phyloP scores from a whole-genome alignment of 441 rosid species.

The Erodium chrysanthum region DNA sequence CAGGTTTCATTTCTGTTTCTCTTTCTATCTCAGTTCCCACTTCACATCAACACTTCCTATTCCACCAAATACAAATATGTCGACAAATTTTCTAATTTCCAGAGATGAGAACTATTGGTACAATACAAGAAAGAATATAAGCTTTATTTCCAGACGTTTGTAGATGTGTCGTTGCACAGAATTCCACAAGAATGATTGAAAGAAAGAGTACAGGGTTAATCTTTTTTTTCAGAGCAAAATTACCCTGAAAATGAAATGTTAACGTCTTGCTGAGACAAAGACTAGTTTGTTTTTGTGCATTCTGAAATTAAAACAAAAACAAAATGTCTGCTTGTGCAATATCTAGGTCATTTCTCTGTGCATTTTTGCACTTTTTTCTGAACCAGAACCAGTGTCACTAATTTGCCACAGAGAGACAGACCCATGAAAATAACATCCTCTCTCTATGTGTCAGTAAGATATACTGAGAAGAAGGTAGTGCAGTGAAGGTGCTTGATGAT shows the following conservation, averaged over 20 bases:
- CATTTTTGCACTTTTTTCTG: conserved; percentile 18
- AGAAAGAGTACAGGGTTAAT: conserved; percentile 33
- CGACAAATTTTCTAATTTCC: not conserved
- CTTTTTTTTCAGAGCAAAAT: conserved; percentile 11
- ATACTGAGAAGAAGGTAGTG: conserved; percentile 7
- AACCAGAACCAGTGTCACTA: conserved; percentile 10
- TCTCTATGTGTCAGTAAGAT: conserved; percentile 21
- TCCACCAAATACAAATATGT: not conserved
- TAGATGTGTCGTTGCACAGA: conserved; percentile 2
- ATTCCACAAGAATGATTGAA: not conserved
- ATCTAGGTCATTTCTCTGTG: conserved; percentile 18
- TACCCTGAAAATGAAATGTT: conserved; percentile 2
- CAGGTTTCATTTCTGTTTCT: not conserved
- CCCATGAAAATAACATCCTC: not conserved
- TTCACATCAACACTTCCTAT: not conserved
- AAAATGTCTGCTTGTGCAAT: conserved; percentile 25
- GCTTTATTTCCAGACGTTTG: not conserved
- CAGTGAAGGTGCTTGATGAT: not conserved
- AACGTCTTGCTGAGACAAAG: too few species aligned
- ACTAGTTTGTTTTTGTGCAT: not conserved
- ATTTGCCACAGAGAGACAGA: conserved; percentile 20
- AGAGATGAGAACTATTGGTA: not conserved
- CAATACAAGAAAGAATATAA: not conserved
- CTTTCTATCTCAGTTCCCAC: not conserved
- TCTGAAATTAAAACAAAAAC: not conserved